A percentile compares a stretch with the other conserved stretches of the same genome.
phyloP scores from a whole-genome alignment of 1,284 basidiomycete species.

The Golubevia pallescens region DNA sequence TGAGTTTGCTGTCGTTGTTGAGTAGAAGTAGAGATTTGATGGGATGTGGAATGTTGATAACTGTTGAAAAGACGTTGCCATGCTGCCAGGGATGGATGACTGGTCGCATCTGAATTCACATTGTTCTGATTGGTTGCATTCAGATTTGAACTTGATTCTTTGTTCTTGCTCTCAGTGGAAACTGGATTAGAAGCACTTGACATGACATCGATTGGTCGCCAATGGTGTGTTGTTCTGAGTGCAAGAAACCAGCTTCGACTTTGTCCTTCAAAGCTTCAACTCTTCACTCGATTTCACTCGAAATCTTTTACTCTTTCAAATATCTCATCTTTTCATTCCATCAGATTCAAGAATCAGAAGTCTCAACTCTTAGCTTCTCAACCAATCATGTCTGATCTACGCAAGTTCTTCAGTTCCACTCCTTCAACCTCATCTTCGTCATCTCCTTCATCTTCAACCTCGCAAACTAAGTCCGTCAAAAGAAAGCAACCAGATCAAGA shows the following conservation, averaged over 20 bases:
- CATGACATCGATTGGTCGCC: slow-evolving; percentile 5
- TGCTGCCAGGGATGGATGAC: too few relatives aligned
- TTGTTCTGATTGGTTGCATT: too few relatives aligned
- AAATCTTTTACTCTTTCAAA: background rate
- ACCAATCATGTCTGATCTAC: background rate
- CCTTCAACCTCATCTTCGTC: background rate
- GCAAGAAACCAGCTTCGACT: background rate
- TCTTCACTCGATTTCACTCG: background rate
- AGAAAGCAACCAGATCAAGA: too few relatives aligned
- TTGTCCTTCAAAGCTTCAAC: background rate
- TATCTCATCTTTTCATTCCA: background rate
- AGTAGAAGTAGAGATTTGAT: too few relatives aligned
- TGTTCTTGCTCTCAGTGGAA: too few relatives aligned
- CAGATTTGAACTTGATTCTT: too few relatives aligned
- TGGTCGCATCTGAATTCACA: too few relatives aligned
- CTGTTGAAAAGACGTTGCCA: too few relatives aligned
- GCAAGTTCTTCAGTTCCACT: background rate
- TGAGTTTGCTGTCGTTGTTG: too few relatives aligned
- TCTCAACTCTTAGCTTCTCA: background rate
- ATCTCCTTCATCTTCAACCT: background rate
- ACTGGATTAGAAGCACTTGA: too few relatives aligned
- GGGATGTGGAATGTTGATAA: too few relatives aligned
- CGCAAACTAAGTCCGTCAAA: too few relatives aligned
- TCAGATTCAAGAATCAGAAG: background rate
- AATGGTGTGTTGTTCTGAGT: slow-evolving; percentile 3